These are phyloP conservation scores for Lathyrus tuberosus DNA, from an alignment of 306 rosid genomes.

Conservation along the genomic window DNA sequence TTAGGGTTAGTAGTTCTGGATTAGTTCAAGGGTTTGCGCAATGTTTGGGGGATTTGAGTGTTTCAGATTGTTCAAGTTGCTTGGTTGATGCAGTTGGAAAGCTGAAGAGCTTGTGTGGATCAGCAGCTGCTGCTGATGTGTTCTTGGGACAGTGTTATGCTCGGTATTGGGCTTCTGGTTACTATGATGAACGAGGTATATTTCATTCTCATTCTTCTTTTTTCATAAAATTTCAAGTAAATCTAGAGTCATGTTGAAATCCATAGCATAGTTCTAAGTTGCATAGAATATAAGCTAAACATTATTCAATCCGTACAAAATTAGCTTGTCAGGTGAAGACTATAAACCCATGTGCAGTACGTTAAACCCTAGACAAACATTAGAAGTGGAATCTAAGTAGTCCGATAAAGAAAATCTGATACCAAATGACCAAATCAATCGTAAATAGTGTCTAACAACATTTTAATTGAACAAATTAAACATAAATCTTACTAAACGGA, in stretches of 20 bases:
- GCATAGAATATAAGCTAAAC: background rate
- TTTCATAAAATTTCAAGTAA: no score
- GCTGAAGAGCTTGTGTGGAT: constrained; percentile 78
- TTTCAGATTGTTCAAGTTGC: constrained; percentile 77
- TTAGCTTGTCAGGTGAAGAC: no score
- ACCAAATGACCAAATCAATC: no score
- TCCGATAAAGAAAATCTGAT: no score
- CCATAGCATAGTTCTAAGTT: background rate
- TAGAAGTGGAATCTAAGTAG: no score
- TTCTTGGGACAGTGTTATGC: constrained; percentile 93
- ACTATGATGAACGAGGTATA: constrained; percentile 71
- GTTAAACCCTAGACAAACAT: no score
- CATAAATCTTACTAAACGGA: no score
- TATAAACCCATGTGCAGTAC: no score
- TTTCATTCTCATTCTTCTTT: background rate
- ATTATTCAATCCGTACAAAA: no score
- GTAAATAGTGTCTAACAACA: no score
- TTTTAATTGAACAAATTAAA: no score
- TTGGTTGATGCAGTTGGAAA: constrained; percentile 72
- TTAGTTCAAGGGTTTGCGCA: constrained; percentile 75
- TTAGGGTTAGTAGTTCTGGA: constrained; percentile 81
- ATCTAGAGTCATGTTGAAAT: background rate
- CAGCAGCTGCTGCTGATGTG: constrained; percentile 87
- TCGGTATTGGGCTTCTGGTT: constrained; percentile 90
- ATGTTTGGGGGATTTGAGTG: constrained; percentile 74